These are phyloP conservation scores for Ustilago bromivora DNA, from an alignment of 1,284 basidiomycete species.

Conservation along the genomic window DNA sequence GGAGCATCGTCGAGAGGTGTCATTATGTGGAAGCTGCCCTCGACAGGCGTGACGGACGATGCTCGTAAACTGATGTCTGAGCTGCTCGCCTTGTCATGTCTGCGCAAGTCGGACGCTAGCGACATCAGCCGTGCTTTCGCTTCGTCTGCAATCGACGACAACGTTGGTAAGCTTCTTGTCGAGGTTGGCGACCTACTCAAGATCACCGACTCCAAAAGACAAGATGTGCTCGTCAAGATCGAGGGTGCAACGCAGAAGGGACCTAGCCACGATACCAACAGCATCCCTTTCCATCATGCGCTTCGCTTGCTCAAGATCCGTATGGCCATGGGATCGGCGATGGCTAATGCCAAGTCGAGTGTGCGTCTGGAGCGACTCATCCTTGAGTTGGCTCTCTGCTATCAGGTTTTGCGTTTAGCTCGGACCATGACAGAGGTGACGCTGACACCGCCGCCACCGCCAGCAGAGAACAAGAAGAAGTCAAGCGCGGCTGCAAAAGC, in stretches of 20 bases:
- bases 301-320: conserved; percentile 49
- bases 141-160: not conserved
- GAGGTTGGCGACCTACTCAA: conserved; percentile 37
- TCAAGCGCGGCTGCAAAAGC: conserved; percentile 13
- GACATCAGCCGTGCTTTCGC: conserved; percentile 31
- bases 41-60: conserved; percentile 1
- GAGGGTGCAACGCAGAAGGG: conserved; percentile 41
- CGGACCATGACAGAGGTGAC: conserved; percentile 28
- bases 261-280: conserved; percentile 39
- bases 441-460: not conserved
- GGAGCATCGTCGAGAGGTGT: conserved; percentile 13
- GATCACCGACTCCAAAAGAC: conserved; percentile 46
- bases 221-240: conserved; percentile 43
- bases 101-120: conserved; percentile 36
- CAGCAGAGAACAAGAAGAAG: conserved; percentile 36
- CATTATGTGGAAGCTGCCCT: conserved; percentile 37
- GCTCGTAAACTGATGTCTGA: conserved; percentile 2
- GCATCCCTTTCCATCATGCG: conserved; percentile 34
- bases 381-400: conserved; percentile 36
- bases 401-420: conserved; percentile 32
- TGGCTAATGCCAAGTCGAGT: not conserved
- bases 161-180: conserved; percentile 17
- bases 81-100: conserved; percentile 26
- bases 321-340: conserved; percentile 20
- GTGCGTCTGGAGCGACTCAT: conserved; percentile 25